Conservation (phyloP, 2,329 filamentous ascomycete genomes). For the Ceratocystiopsis sp. region DNA sequence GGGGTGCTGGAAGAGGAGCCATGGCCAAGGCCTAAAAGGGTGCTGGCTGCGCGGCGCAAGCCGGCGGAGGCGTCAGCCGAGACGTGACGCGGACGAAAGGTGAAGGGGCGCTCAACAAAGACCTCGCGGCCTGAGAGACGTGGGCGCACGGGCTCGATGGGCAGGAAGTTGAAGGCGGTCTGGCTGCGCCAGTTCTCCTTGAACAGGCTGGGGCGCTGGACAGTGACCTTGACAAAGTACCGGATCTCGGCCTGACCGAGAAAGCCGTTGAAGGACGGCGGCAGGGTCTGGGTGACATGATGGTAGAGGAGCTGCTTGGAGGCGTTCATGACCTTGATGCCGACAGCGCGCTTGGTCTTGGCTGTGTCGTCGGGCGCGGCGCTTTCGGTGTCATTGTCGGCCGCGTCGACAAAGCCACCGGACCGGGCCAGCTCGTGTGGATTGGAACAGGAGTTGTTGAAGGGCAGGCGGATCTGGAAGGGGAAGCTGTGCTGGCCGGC, state of each 20-base stretch:
- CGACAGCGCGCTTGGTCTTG: slow-evolving; percentile 30
- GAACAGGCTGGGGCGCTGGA: slow-evolving; percentile 73
- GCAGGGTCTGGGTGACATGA: slow-evolving; percentile 75
- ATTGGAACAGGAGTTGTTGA: slow-evolving; percentile 57
- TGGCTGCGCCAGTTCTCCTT: slow-evolving; percentile 70
- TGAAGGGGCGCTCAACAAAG: slow-evolving; percentile 59
- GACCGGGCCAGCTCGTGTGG: slow-evolving; percentile 34
- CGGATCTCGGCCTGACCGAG: slow-evolving; percentile 80
- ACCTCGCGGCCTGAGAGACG: slow-evolving; percentile 54
- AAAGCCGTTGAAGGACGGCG: slow-evolving; percentile 76
- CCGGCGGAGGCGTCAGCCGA: slow-evolving; percentile 8
- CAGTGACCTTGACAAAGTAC: slow-evolving; percentile 92
- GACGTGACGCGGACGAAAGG: slow-evolving; percentile 29
- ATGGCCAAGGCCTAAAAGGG: no score
- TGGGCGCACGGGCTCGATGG: slow-evolving; percentile 74
- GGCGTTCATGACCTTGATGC: slow-evolving; percentile 45
- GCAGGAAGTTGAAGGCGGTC: slow-evolving; percentile 66
- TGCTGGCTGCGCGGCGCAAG: no score
- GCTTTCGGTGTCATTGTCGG: slow-evolving; percentile 28
- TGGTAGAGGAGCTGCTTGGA: slow-evolving; percentile 41
- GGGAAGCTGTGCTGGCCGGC: slow-evolving; percentile 59
- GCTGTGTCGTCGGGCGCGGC: slow-evolving; percentile 14
- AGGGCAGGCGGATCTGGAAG: slow-evolving; percentile 60
- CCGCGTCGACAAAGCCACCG: slow-evolving; percentile 33
- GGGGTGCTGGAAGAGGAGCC: slow-evolving; percentile 4